Conservation (phyloP, 495 filamentous ascomycete species). For the Tuber microsphaerosporum region DNA sequence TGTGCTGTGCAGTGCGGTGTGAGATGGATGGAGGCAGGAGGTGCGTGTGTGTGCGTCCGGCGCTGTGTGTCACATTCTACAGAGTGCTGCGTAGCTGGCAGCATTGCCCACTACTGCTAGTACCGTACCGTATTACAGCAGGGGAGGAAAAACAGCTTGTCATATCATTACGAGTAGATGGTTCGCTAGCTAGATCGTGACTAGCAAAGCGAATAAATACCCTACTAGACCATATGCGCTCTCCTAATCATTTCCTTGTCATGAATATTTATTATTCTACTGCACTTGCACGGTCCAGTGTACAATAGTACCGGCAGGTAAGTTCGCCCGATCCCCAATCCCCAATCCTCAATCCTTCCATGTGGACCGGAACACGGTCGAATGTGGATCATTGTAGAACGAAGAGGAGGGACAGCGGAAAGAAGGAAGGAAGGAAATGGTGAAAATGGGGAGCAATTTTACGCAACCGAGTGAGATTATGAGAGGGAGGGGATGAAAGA, state of each 20-base stretch:
- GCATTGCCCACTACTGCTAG: not conserved
- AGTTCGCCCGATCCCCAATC: not conserved
- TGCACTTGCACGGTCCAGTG: not conserved
- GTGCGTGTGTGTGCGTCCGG: not conserved
- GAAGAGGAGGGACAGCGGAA: not conserved
- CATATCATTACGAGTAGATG: not conserved
- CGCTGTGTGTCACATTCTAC: not conserved
- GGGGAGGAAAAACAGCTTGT: no score
- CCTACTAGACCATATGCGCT: not conserved
- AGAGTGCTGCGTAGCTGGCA: not conserved
- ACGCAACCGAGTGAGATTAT: not conserved
- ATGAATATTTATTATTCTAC: not conserved
- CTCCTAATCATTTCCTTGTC: not conserved
- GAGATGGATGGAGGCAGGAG: not conserved
- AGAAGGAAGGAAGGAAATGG: not conserved
- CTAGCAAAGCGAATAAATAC: not conserved
- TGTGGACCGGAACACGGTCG: not conserved
- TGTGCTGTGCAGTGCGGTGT: not conserved
- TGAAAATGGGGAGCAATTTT: not conserved
- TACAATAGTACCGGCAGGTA: not conserved
- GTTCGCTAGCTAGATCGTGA: not conserved
- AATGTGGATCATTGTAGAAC: not conserved
- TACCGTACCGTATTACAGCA: not conserved
- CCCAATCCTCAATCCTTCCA: not conserved
- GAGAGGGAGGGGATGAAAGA: not conserved